A percentile compares a stretch with the other conserved stretches of the same genome.
These are phyloP conservation scores for Nannochloris sp. DNA, from an alignment of 139 green algal species.

Conservation along the genomic window DNA sequence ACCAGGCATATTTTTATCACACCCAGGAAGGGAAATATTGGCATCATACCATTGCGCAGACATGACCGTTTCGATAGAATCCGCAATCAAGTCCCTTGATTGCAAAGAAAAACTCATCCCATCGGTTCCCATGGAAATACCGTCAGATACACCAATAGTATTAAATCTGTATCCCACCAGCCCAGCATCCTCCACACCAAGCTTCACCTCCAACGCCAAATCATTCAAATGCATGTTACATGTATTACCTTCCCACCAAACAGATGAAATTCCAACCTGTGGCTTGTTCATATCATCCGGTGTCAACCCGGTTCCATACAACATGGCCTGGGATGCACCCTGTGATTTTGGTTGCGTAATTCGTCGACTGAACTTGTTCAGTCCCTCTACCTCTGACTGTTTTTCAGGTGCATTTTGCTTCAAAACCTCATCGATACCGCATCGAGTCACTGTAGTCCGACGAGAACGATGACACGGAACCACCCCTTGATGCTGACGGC, in stretches of 20 bases:
- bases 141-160: slow-evolving; percentile 89
- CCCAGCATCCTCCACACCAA: slow-evolving; percentile 68
- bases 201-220: slow-evolving; percentile 85
- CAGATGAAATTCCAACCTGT: slow-evolving; percentile 88
- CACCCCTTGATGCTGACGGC: too few relatives aligned
- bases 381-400: slow-evolving; percentile 21
- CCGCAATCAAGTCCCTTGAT: slow-evolving; percentile 83
- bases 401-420: not conserved
- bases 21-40: slow-evolving; percentile 82
- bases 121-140: slow-evolving; percentile 97
- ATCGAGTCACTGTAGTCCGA: not conserved
- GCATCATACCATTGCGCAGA: slow-evolving; percentile 90
- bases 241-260: slow-evolving; percentile 98
- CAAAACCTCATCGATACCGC: slow-evolving; percentile 6
- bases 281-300: slow-evolving; percentile 94
- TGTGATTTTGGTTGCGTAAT: slow-evolving; percentile 97
- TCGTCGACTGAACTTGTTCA: slow-evolving; percentile 89
- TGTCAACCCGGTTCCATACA: slow-evolving; percentile 88
- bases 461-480: too few relatives aligned
- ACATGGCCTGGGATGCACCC: slow-evolving; percentile 95
- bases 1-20: slow-evolving; percentile 99
- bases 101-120: slow-evolving; percentile 93
- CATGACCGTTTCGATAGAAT: slow-evolving; percentile 97
- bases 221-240: slow-evolving; percentile 99
- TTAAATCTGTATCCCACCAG: slow-evolving; percentile 92